Conservation (phyloP, 2,329 filamentous ascomycete genomes). For the Dactylellina leptospora region DNA sequence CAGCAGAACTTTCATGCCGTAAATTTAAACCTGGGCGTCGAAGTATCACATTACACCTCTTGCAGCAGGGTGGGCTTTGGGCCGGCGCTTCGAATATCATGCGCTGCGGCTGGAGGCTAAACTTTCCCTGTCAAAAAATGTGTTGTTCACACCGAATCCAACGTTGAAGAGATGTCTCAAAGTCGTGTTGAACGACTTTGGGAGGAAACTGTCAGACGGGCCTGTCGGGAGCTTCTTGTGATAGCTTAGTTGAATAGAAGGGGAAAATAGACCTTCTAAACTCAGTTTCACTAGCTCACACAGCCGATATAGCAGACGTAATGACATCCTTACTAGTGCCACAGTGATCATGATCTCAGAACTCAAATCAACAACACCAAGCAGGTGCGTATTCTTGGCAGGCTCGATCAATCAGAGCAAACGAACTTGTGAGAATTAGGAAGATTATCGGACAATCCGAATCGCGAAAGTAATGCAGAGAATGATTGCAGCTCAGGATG, state of each 20-base stretch:
- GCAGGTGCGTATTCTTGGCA: neutral
- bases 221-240: neutral
- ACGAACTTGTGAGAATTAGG: neutral
- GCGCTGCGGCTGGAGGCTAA: constrained; percentile 22
- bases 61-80: constrained; percentile 16
- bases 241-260: too few relatives aligned
- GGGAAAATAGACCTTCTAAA: neutral
- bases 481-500: neutral
- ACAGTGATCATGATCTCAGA: neutral
- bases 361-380: neutral
- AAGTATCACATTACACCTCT: constrained; percentile 29
- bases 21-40: neutral
- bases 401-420: neutral
- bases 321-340: neutral
- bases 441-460: neutral
- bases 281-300: neutral
- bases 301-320: constrained; percentile 7
- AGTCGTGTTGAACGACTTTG: neutral
- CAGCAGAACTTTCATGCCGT: constrained; percentile 40
- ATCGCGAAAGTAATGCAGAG: neutral
- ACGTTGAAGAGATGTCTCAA: constrained; percentile 23
- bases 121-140: constrained; percentile 23
- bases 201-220: neutral
- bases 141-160: constrained; percentile 30
- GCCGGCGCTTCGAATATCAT: constrained; percentile 46